Conservation (phyloP, 257 asterid species). For the Nyctanthes arbortristis region DNA sequence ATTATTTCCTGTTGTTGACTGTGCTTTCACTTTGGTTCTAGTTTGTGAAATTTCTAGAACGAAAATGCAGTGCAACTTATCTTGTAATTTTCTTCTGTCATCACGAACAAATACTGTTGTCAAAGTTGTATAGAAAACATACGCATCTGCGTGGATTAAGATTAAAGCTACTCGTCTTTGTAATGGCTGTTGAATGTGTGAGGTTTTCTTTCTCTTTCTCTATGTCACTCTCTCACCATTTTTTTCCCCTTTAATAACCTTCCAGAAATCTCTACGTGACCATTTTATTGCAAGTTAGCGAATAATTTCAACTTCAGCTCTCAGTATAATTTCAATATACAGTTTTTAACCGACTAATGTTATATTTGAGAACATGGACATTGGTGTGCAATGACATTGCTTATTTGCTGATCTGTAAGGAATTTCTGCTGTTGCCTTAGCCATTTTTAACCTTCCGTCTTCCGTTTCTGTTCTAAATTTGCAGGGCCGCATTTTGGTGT, state of each 20-base stretch:
- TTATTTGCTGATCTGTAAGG: neutral
- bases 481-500: conserved; percentile 93
- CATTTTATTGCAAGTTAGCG: no score
- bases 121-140: no score
- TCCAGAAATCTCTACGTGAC: no score
- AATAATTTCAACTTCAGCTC: no score
- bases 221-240: neutral
- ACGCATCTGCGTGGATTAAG: no score
- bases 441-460: neutral
- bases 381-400: neutral
- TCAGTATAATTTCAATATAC: no score
- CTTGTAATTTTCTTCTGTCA: no score
- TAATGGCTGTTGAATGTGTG: neutral
- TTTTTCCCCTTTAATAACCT: no score
- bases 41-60: no score
- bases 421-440: conserved; percentile 3
- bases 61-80: no score
- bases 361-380: neutral
- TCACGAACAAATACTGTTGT: no score
- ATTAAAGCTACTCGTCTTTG: neutral
- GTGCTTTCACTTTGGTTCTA: no score
- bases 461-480: conserved; percentile 12
- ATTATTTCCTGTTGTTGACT: neutral
- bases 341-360: neutral
- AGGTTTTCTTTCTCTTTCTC: neutral